Evolutionary conservation across 73 alveolate species (phyloP), one percentile per base, ranked within the genome.

Genomic region (Paramecium caudatum): DNA sequence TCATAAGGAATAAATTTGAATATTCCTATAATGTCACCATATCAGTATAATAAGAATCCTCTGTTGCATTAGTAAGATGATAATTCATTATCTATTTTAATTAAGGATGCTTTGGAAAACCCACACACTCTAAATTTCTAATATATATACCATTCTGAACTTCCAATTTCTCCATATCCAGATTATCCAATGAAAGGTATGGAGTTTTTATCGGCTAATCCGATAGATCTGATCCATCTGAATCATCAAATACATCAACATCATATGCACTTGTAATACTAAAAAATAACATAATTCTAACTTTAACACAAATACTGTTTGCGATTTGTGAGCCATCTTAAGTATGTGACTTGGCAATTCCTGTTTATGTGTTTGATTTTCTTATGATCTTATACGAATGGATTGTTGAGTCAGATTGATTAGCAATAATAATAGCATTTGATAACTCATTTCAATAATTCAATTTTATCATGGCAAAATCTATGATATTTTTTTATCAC

Each of bases 221-320:
- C 9, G 80, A 55, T 55, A 23, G 12, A 55, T 23, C 30, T 21
- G 46, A 23, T 9, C 30, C 80, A 10, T 55, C 80, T 0, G 80
- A 55, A 3, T 55, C 80, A 55, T 55, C 80, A 23, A 55, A 55
- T 55, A 55, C 80, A 55, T 55, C 80, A 55, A 55, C 80, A 55
- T 55, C 80, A 23, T 55, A 55, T 9, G 80, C 80, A 55, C 10
- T 55, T 19, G 80, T 23, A 19, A 55, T 27, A 23, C 80, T 55
- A 27, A 25, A 55, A 27, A 12, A 55, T 4, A 10, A 27, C n/a
- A n/a, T n/a, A n/a, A n/a, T n/a, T n/a, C n/a, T n/a, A n/a, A 55
- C 80, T 55, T 55, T 10, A 55, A 43, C 8, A 55, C 80, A 55
- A 27, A 55, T 5, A 55, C 80, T 23, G 80, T 55, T 55, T 55